A percentile compares a stretch with the other conserved stretches of the same genome.
Conservation (phyloP, 73 alveolate species). For the Tetrahymena elliotti region DNA sequence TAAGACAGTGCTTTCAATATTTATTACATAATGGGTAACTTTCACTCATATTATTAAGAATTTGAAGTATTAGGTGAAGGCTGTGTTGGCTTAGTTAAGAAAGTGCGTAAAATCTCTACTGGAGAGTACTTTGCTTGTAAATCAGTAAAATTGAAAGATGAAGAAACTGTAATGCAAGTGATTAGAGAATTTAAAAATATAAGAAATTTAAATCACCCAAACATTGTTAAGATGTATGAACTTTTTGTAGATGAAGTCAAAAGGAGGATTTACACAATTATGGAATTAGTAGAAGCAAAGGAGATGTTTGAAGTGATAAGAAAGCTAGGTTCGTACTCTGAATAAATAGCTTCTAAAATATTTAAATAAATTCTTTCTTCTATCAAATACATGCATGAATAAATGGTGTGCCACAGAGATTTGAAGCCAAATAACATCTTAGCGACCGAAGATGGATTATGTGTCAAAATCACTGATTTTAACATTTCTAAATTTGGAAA, state of each 20-base stretch:
- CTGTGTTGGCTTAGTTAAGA: slow-evolving; percentile 28
- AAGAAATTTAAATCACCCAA: slow-evolving; percentile 2
- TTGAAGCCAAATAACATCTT: slow-evolving; percentile 38
- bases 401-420: slow-evolving; percentile 39
- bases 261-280: not conserved
- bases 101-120: not conserved
- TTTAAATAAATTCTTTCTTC: slow-evolving; percentile 15
- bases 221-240: slow-evolving; percentile 16
- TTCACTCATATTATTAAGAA: not conserved
- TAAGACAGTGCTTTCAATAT: not conserved
- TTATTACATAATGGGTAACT: not conserved
- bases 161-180: slow-evolving; percentile 22
- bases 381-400: slow-evolving; percentile 25
- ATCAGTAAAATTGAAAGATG: slow-evolving; percentile 10
- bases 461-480: slow-evolving; percentile 36
- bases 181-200: slow-evolving; percentile 17
- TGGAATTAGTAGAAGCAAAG: slow-evolving; percentile 25
- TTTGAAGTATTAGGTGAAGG: slow-evolving; percentile 28
- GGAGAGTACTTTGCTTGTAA: slow-evolving; percentile 2
- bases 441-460: slow-evolving; percentile 20
- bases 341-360: slow-evolving; percentile 10
- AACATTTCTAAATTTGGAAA: slow-evolving; percentile 26
- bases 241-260: slow-evolving; percentile 24
- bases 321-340: slow-evolving; percentile 10
- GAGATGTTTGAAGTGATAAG: slow-evolving; percentile 36